These are phyloP conservation scores for Stagonosporopsis tanaceti DNA, from an alignment of 2,329 filamentous ascomycete species.

Conservation along the genomic window DNA sequence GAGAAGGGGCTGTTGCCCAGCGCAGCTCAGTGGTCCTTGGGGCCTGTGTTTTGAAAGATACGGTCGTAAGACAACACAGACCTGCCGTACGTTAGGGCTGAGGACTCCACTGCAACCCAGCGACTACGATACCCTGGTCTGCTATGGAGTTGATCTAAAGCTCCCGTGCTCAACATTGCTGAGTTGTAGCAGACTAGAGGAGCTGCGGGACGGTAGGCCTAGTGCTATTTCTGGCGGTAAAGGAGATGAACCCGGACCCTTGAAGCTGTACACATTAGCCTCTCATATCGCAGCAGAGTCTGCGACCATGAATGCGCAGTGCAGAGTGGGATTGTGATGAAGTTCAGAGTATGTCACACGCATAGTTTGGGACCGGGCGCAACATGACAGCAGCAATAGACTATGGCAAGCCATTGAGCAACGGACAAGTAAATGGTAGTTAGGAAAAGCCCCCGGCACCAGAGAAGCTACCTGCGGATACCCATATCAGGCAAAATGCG, in stretches of 20 bases:
- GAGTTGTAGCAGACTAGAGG: constrained; percentile 6
- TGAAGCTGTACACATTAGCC: not conserved
- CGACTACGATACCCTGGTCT: not conserved
- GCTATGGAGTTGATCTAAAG: not conserved
- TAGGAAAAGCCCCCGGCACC: not conserved
- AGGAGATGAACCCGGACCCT: constrained; percentile 5
- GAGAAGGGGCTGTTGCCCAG: not conserved
- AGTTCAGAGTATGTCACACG: not conserved
- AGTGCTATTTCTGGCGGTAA: constrained; percentile 15
- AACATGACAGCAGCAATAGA: not conserved
- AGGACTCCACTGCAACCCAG: not conserved
- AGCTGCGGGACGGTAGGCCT: constrained; percentile 10
- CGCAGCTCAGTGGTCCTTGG: constrained; percentile 1
- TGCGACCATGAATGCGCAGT: not conserved
- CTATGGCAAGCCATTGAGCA: not conserved
- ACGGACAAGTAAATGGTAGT: not conserved
- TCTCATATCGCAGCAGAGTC: not conserved
- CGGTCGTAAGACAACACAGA: not conserved
- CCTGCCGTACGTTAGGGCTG: not conserved
- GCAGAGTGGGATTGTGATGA: not conserved
- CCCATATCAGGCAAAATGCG: not conserved
- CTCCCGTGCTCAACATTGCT: not conserved
- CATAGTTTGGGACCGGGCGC: constrained; percentile 3
- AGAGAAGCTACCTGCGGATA: not conserved
- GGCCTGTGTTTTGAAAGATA: not conserved